Evolutionary conservation across 768 basidiomycete species (phyloP).

Genomic region (Trichaptum fuscoviolaceum): DNA sequence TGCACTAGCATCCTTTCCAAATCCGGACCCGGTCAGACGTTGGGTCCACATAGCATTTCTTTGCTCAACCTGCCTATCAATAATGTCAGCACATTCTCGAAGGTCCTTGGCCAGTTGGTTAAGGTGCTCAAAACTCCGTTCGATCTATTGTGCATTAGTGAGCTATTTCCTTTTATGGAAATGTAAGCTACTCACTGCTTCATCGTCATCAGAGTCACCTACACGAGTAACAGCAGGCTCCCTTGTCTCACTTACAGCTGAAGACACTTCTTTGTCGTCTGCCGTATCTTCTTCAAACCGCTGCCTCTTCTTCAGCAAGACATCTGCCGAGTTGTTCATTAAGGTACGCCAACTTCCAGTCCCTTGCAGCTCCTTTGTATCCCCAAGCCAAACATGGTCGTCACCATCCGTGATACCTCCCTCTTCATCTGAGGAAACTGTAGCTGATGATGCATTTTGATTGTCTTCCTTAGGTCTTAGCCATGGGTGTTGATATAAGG

Average conservation of each 20-base stretch:
- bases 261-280: too few species aligned
- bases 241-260: constrained; percentile 7
- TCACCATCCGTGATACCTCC: constrained; percentile 21
- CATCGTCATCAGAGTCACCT: constrained; percentile 15
- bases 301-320: constrained; percentile 7
- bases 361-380: constrained; percentile 9
- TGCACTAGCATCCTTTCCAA: constrained; percentile 14
- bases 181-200: neutral
- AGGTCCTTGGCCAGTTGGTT: neutral
- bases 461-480: neutral
- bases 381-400: constrained; percentile 18
- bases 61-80: constrained; percentile 5
- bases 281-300: constrained; percentile 6
- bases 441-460: neutral
- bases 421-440: constrained; percentile 4
- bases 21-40: constrained; percentile 10
- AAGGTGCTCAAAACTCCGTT: neutral
- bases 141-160: neutral
- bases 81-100: neutral
- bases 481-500: constrained; percentile 22
- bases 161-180: neutral
- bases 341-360: constrained; percentile 12
- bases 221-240: constrained; percentile 10
- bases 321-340: neutral
- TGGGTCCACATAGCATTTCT: constrained; percentile 14